Conservation (phyloP, 768 basidiomycete genomes). For the Amanita subjunquillea region DNA sequence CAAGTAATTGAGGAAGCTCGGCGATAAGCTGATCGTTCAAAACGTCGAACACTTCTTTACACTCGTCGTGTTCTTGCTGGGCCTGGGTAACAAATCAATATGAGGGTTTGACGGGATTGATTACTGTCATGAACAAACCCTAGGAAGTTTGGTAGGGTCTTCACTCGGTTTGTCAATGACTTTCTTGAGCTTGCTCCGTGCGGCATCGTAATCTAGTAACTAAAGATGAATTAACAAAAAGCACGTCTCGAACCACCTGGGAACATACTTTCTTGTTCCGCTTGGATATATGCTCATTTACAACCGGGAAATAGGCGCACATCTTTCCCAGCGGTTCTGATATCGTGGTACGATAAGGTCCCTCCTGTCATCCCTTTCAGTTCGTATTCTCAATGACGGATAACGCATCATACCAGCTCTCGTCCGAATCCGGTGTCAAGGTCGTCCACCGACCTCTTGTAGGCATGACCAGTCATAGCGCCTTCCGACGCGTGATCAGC, state of each 20-base stretch:
- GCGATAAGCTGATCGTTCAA: constrained; percentile 87
- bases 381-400: not conserved
- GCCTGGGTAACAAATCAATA: constrained; percentile 37
- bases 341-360: constrained; percentile 88
- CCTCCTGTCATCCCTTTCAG: constrained; percentile 45
- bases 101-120: not conserved
- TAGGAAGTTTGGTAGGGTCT: constrained; percentile 85
- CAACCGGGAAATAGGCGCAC: constrained; percentile 87
- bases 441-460: constrained; percentile 92
- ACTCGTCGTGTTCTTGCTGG: constrained; percentile 92
- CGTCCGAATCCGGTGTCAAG: constrained; percentile 76
- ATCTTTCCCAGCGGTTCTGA: constrained; percentile 95
- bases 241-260: not conserved
- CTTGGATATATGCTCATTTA: constrained; percentile 91
- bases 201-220: constrained; percentile 94
- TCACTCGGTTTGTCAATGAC: constrained; percentile 87
- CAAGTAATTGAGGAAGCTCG: constrained; percentile 87
- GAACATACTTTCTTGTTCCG: constrained; percentile 84
- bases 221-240: constrained; percentile 18
- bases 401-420: constrained; percentile 57
- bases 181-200: constrained; percentile 84
- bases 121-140: constrained; percentile 30
- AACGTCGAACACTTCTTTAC: constrained; percentile 88
- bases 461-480: constrained; percentile 95
- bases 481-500: constrained; percentile 80